Base-by-base conservation (phyloP, 2,329 filamentous ascomycete genomes). In the Macrophomina pseudophaseolina region DNA sequence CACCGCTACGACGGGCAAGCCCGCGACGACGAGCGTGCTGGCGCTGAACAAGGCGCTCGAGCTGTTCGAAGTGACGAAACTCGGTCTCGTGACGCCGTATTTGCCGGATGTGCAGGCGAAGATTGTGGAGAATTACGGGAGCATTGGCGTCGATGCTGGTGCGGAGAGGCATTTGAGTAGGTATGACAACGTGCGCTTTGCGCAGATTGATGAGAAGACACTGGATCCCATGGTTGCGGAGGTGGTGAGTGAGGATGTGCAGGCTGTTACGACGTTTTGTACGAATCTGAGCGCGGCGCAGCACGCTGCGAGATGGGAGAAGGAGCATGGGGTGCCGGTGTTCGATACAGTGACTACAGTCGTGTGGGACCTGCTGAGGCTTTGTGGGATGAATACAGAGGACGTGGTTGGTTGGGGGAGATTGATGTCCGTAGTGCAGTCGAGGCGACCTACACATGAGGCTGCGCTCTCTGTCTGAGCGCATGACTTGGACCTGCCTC, bases 1-100 rank as follows among this genome's bases (percentile, higher is more conserved):
- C 54, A 70, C 75, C 54, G 72, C 73, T n/a, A 73, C 70, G 16
- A 80, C 77, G 0, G 77, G 77, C 0, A 76, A 81, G 16, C 75
- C 74, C 23, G 78, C 77, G 0, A 81, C 80, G 7, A 83, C 79
- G 1, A 80, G 77, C n/a, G 76, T 79, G 3, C 69, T 82, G 11
- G 80, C 77, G 2, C 69, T 83, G 66, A 80, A 82, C 44, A 75
- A 73, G 44, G 73, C 74, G 2, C 67, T 80, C 40, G 65, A 71
- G 11, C 54, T 72, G 12, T 69, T 77, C 30, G 70, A 66, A 0
- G 70, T 74, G 4, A 70, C 71, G 64, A 71, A 70, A 28, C 67
- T 81, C 40, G 80, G 76, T 0, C 70, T 82, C 3, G 77, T 83
- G 5, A 83, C 80, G 14, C 81, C 80, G 2, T 83, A 83, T 68